Conservation (phyloP, 2,329 filamentous ascomycete species). For the Massarina eburnea region DNA sequence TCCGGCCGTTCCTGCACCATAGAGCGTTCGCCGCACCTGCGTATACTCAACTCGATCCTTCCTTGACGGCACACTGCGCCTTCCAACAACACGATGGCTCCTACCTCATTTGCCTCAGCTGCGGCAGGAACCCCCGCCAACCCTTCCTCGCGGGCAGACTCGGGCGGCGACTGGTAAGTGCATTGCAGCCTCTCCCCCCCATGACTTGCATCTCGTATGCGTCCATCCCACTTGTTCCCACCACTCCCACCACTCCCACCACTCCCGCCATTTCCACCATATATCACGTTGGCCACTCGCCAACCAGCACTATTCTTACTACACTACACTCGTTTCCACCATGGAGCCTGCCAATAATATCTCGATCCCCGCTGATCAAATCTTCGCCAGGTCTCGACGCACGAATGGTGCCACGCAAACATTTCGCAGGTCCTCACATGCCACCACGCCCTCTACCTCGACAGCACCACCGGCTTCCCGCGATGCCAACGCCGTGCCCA, state of each 20-base stretch:
- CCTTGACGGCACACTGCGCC: conserved; percentile 8
- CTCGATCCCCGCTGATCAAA: neutral
- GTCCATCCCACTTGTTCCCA: neutral
- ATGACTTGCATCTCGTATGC: conserved; percentile 8
- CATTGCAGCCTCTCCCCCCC: neutral
- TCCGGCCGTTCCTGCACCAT: conserved; percentile 6
- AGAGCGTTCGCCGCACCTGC: conserved; percentile 19
- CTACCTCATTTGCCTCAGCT: conserved; percentile 54
- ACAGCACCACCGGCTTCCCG: conserved; percentile 36
- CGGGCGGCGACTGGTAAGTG: conserved; percentile 51
- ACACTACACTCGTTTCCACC: conserved; percentile 10
- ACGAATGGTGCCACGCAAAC: conserved; percentile 68
- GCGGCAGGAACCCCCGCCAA: conserved; percentile 49
- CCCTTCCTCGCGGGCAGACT: conserved; percentile 46
- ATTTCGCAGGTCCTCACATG: conserved; percentile 65
- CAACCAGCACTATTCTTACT: conserved; percentile 1
- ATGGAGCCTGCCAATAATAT: conserved; percentile 6
- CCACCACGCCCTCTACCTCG: conserved; percentile 53
- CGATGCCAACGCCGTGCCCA: conserved; percentile 26
- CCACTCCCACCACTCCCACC: conserved; percentile 10
- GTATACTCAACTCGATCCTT: conserved; percentile 1
- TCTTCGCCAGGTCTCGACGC: conserved; percentile 58
- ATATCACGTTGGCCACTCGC: too few relatives aligned
- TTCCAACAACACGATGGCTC: conserved; percentile 45
- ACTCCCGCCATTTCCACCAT: neutral